Percentiles rank a stretch among this genome's conserved stretches.
Evolutionary conservation across 2,329 filamentous ascomycete species (phyloP).

Genomic region (Colletotrichum theobromicola): DNA sequence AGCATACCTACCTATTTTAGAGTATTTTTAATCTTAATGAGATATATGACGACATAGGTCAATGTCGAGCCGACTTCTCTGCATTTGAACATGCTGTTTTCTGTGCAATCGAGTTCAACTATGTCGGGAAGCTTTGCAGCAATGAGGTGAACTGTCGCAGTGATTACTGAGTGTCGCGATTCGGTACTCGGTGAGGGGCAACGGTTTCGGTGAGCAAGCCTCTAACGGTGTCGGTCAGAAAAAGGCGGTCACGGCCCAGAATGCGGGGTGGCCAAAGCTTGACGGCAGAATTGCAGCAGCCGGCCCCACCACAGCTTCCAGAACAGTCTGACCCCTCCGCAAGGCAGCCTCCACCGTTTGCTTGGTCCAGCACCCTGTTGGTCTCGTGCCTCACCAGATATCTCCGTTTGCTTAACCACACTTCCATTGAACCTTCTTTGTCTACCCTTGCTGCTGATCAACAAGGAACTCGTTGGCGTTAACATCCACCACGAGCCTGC

Average conservation of each 20-base stretch:
- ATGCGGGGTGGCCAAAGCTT: not conserved
- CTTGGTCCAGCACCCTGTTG: not conserved
- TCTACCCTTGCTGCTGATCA: fast-evolving
- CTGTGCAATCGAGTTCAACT: not conserved
- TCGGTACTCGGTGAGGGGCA: not conserved
- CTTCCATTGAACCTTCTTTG: not conserved
- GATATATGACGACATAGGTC: not conserved
- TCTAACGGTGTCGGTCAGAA: not conserved
- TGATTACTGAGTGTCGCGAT: not conserved
- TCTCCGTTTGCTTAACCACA: not conserved
- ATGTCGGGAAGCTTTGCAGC: not conserved
- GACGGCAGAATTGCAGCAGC: not conserved
- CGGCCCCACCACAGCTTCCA: conserved; percentile 37
- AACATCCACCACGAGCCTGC: not conserved
- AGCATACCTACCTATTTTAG: not conserved
- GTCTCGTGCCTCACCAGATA: not conserved
- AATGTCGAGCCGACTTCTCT: not conserved
- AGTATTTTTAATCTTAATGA: conserved; percentile 6
- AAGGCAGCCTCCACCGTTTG: not conserved
- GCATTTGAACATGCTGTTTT: not conserved
- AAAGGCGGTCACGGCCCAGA: not conserved
- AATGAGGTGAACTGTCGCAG: not conserved
- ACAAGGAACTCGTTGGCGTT: not conserved
- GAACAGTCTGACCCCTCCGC: conserved; percentile 25
- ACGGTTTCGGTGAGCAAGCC: not conserved